These are phyloP conservation scores for Floccularia luteovirens DNA, from an alignment of 768 basidiomycete species.

Conservation along the genomic window DNA sequence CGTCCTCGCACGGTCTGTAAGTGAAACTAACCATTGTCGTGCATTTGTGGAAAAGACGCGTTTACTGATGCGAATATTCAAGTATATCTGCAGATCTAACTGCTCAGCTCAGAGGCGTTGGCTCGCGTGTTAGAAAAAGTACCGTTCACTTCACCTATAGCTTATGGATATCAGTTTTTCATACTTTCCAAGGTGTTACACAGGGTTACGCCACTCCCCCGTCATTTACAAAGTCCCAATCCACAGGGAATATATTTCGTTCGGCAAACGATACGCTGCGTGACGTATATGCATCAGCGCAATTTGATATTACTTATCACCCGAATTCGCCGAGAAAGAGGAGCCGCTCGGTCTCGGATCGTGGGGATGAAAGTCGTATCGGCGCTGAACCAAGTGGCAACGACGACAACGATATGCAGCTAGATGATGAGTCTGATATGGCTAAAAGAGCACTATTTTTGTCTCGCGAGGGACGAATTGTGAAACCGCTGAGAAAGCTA, in stretches of 20 bases:
- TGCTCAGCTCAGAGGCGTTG: constrained; percentile 47
- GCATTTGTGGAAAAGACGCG: too few species aligned
- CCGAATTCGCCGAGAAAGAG: constrained; percentile 23
- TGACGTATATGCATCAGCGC: constrained; percentile 26
- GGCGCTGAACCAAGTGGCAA: not conserved
- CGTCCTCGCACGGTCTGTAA: too few species aligned
- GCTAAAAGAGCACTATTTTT: constrained; percentile 10
- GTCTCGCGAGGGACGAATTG: constrained; percentile 14
- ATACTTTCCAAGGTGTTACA: constrained; percentile 40
- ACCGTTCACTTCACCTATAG: constrained; percentile 10
- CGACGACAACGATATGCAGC: constrained; percentile 2
- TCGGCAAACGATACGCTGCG: constrained; percentile 51
- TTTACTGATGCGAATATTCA: too few species aligned
- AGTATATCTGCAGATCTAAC: constrained; percentile 43
- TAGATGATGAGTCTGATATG: constrained; percentile 12
- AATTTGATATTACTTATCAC: not conserved
- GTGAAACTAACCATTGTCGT: too few species aligned
- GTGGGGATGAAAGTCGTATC: not conserved
- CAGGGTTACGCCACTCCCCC: constrained; percentile 46
- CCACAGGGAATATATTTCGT: constrained; percentile 37
- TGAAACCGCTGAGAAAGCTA: constrained; percentile 32
- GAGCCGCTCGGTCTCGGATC: constrained; percentile 17
- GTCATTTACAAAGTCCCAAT: constrained; percentile 29
- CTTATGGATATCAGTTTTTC: constrained; percentile 8
- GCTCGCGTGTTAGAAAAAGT: constrained; percentile 58